phyloP scores from a whole-genome alignment of 1,284 basidiomycete genomes.

The Leccinum griseonigrum region DNA sequence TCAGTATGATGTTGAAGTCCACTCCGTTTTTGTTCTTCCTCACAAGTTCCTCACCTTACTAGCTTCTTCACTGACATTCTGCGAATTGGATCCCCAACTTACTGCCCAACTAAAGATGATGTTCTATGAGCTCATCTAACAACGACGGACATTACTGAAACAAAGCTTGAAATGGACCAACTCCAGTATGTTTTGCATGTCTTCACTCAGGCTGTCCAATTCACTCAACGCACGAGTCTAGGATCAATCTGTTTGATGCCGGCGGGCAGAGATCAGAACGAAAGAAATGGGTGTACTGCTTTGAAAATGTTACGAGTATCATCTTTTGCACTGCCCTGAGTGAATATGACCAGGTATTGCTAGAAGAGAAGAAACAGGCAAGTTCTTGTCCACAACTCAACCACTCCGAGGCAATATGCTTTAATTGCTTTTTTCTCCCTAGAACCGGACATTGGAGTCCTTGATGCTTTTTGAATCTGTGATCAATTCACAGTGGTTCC shows the following conservation, averaged over 20 bases:
- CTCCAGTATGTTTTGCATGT: slow-evolving; percentile 63
- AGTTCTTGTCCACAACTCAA: slow-evolving; percentile 30
- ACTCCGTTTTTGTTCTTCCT: neutral
- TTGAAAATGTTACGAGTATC: slow-evolving; percentile 93
- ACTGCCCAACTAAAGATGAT: slow-evolving; percentile 87
- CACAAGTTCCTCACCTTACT: neutral
- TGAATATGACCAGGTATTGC: slow-evolving; percentile 90
- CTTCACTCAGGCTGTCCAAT: slow-evolving; percentile 33
- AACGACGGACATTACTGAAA: slow-evolving; percentile 95
- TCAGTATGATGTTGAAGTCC: slow-evolving; percentile 39
- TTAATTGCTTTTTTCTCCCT: slow-evolving; percentile 2
- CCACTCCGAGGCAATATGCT: neutral
- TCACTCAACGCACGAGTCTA: slow-evolving; percentile 22
- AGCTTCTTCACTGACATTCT: slow-evolving; percentile 89
- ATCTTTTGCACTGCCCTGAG: slow-evolving; percentile 94
- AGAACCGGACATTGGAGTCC: slow-evolving; percentile 96
- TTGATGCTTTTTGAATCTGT: slow-evolving; percentile 93
- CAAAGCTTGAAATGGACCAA: slow-evolving; percentile 71
- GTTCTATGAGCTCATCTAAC: slow-evolving; percentile 88
- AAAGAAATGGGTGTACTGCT: slow-evolving; percentile 95
- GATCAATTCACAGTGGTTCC: slow-evolving; percentile 97
- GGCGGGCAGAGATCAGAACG: slow-evolving; percentile 91
- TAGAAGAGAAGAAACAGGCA: slow-evolving; percentile 79
- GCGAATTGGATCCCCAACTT: slow-evolving; percentile 78
- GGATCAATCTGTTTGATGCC: slow-evolving; percentile 96